Conservation (phyloP, 805 yeast genomes). For the Clavispora carvajalis region DNA sequence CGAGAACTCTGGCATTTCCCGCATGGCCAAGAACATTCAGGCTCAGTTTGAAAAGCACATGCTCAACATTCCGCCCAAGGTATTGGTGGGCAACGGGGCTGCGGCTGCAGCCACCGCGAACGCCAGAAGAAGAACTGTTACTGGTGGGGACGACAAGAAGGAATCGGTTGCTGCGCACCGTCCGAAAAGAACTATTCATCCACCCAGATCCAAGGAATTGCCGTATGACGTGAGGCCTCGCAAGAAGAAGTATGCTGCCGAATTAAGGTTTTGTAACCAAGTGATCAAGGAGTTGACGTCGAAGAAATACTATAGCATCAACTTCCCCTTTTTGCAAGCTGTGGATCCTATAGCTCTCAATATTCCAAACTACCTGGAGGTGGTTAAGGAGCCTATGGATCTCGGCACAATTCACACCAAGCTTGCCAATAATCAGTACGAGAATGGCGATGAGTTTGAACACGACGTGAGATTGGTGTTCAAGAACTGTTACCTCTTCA, state of each 20-base stretch:
- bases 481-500: constrained; percentile 83
- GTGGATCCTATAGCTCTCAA: constrained; percentile 94
- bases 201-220: constrained; percentile 91
- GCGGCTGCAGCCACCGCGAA: constrained; percentile 14
- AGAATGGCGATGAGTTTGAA: constrained; percentile 83
- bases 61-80: constrained; percentile 78
- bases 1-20: constrained; percentile 71
- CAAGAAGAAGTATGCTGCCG: constrained; percentile 86
- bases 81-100: constrained; percentile 19
- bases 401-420: constrained; percentile 78
- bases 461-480: constrained; percentile 78
- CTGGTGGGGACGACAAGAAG: constrained; percentile 41
- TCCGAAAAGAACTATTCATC: constrained; percentile 94
- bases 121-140: constrained; percentile 17
- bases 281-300: constrained; percentile 75
- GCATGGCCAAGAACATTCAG: constrained; percentile 87
- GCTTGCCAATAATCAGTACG: constrained; percentile 80
- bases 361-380: constrained; percentile 83
- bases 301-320: constrained; percentile 77
- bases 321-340: constrained; percentile 88
- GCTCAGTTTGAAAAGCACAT: constrained; percentile 91
- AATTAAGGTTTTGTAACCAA: constrained; percentile 78
- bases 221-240: constrained; percentile 89
- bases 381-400: constrained; percentile 93
- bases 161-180: constrained; percentile 76